A percentile compares a stretch with the other conserved stretches of the same genome.
These are phyloP conservation scores for Trypethelium eluteriae DNA, from an alignment of 495 filamentous ascomycete genomes.

Conservation along the genomic window DNA sequence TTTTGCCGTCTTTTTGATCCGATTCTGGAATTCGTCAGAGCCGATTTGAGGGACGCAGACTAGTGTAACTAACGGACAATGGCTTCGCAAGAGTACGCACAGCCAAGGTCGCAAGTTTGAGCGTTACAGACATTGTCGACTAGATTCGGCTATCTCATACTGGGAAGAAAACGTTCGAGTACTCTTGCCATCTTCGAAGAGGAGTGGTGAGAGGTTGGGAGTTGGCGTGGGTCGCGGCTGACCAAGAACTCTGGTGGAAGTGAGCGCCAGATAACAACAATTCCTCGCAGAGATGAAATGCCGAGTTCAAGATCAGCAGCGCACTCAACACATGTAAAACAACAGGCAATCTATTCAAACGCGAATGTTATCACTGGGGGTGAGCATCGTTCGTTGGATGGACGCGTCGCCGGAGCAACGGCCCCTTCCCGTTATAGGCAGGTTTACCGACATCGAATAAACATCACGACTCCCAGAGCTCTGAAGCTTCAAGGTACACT, in stretches of 20 bases:
- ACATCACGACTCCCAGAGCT: not conserved
- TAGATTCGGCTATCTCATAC: not conserved
- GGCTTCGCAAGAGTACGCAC: slow-evolving; percentile 67
- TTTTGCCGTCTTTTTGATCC: slow-evolving; percentile 86
- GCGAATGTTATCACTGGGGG: not conserved
- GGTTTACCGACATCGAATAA: not conserved
- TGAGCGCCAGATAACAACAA: too few relatives aligned
- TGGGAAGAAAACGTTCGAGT: not conserved
- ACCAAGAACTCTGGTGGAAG: not conserved
- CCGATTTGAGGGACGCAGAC: slow-evolving; percentile 17
- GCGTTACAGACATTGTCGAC: slow-evolving; percentile 50
- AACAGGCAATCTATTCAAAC: not conserved
- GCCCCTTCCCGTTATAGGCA: not conserved
- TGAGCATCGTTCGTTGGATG: not conserved
- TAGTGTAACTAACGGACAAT: slow-evolving; percentile 50
- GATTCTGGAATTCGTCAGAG: slow-evolving; percentile 52
- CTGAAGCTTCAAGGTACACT: not conserved
- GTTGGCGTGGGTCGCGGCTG: not conserved
- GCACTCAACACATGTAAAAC: too few relatives aligned
- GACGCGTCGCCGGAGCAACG: not conserved
- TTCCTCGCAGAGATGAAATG: not conserved
- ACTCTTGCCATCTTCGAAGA: not conserved
- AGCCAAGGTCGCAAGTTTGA: slow-evolving; percentile 61
- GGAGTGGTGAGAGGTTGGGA: not conserved
- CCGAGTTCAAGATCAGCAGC: not conserved